Base-by-base conservation (phyloP, 306 rosid species). In the Citrullus mucosospermus region DNA sequence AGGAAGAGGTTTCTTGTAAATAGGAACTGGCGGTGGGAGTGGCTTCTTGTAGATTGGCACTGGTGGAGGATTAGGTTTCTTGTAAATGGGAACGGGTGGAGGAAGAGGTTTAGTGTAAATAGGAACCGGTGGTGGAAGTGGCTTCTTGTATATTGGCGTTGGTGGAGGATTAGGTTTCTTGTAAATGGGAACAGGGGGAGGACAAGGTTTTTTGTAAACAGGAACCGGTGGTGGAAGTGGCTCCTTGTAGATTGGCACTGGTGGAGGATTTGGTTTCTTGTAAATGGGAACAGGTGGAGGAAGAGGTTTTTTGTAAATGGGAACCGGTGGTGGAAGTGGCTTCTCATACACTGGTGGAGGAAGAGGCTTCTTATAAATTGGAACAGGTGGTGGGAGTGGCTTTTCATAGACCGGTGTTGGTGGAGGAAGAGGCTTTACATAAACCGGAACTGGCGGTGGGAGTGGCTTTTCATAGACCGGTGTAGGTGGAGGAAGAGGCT, bases 211-310 rank as follows among this genome's bases (percentile, higher is more conserved):
- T 28, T 63, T 16, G 1, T 53, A 80, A 0, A 51, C 0, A 0
- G 86, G 83, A 0, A 18, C 8, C 0, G 76, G 83, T 0, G 88
- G 93, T 8, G 92, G 96, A 73, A 84, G 82, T 58, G 86, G 88
- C 48, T 80, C 80, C 2, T 66, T 14, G 41, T 48, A 82, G 2
- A 17, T 8, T 0, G 84, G 81, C 0, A 48, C 20, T 0, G 79
- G 82, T 0, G 82, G 84, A 2, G 86, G 86, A 18, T 59, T 51
- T 4, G 69, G 75, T 16, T 80, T 80, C 4, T 51, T 9, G 60
- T 65, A 77, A 2, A 76, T 0, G 0, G 84, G 84, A 2, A 46
- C 71, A 0, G 17, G 54, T 15, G 85, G 75, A 12, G 51, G 82
- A 28, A 81, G 2, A 17, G 93, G 91, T 14, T 66, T 66, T 12